Evolutionary conservation across 306 rosid genomes (phyloP), one percentile per base, ranked within the genome.

Genomic region (Sindora glabra): DNA sequence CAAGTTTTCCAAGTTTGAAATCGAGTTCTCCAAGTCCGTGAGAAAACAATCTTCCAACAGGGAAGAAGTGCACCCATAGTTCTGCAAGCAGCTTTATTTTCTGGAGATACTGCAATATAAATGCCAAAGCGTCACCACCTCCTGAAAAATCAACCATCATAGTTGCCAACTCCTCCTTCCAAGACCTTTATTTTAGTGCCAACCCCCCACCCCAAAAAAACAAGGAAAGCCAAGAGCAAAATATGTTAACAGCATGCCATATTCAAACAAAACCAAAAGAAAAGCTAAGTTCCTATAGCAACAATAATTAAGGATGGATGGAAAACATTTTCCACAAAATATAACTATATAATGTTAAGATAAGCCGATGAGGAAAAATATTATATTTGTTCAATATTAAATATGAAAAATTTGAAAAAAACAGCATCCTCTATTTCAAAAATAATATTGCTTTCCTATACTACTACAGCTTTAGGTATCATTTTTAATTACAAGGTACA

Each of bases 141-240:
- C 63, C 82, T 40, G 6, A 23, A 13, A 66, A 54, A 38, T 63
- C 74, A 26, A 57, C 19, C 10, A 62, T 47, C 53, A 81, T 61
- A 61, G 61, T 48, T 58, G 63, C 37, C 69, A 83, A 34, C 56
- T 79, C 87, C 68, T 83, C 82, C 83, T 74, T 83, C 82, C 82
- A 88, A 63, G 65, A 48, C 69, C 98, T 91, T 81, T 81, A 50
- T 32, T 59, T n/a, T n/a, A n/a, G n/a, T n/a, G n/a, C n/a, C n/a
- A n/a, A n/a, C n/a, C n/a, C n/a, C n/a, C n/a, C n/a, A n/a, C n/a
- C n/a, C n/a, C n/a, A n/a, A n/a, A n/a, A n/a, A n/a, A n/a, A n/a
- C n/a, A n/a, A n/a, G n/a, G n/a, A n/a, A n/a, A n/a, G n/a, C n/a
- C n/a, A n/a, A n/a, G n/a, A n/a, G n/a, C n/a, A n/a, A n/a, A n/a